phyloP scores from a whole-genome alignment of 78 protist genomes.

The Dictyostelium capitatum region DNA sequence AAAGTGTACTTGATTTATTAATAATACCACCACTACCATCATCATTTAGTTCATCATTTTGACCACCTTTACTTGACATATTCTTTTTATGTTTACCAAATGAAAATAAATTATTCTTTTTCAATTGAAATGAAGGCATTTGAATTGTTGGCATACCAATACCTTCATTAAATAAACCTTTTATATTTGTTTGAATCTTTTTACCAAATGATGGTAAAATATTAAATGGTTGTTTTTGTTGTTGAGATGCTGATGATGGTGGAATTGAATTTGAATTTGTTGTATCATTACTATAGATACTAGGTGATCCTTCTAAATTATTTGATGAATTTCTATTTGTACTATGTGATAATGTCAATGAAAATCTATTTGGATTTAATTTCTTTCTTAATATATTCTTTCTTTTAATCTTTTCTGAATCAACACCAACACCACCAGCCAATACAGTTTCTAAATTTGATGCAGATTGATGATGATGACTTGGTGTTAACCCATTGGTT shows the following conservation, averaged over 20 bases:
- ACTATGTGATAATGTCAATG: constrained; percentile 47
- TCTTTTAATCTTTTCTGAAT: constrained; percentile 28
- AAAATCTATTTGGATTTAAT: constrained; percentile 52
- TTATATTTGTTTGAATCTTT: constrained; percentile 17
- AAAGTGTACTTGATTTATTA: not conserved
- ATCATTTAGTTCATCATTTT: not conserved
- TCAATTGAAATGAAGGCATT: not conserved
- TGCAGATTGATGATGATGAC: constrained; percentile 21
- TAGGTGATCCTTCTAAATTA: constrained; percentile 5
- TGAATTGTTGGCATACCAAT: constrained; percentile 21
- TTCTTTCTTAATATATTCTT: constrained; percentile 28
- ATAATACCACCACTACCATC: not conserved
- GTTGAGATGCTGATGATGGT: not conserved
- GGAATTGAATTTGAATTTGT: not conserved
- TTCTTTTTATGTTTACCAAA: not conserved
- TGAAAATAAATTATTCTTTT: constrained; percentile 5
- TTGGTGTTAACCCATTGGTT: not conserved
- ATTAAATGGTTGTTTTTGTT: not conserved
- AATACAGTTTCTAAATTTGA: not conserved
- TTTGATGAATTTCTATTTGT: not conserved
- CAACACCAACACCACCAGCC: no score
- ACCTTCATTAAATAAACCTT: constrained; percentile 46
- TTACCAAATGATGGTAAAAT: constrained; percentile 46
- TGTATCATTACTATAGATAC: constrained; percentile 9
- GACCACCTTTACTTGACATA: not conserved